A percentile compares a stretch with the other conserved stretches of the same genome.
Evolutionary conservation across 345 rosid genomes (phyloP).

Genomic region (Rhizophora mangle): DNA sequence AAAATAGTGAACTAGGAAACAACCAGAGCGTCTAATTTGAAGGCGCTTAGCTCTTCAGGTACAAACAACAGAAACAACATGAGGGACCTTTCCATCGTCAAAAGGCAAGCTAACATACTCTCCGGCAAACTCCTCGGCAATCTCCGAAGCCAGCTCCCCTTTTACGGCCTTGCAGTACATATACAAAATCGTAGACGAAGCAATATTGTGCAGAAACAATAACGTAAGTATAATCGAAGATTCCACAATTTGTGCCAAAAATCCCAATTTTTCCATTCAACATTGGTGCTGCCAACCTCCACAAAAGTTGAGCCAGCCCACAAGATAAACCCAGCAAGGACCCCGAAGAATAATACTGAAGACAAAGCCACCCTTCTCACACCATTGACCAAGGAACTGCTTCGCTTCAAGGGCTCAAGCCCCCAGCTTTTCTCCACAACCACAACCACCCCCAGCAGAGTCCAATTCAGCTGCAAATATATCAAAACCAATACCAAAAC

Average conservation of each 20-base stretch:
- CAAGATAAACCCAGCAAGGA: constrained; percentile 22
- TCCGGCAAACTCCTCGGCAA: constrained; percentile 64
- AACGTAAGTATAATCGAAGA: constrained; percentile 34
- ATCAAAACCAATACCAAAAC: constrained; percentile 17
- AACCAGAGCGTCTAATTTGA: neutral
- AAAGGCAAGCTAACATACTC: constrained; percentile 75
- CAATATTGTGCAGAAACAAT: constrained; percentile 37
- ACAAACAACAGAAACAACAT: constrained; percentile 42
- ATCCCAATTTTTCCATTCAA: constrained; percentile 43
- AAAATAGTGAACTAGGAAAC: neutral
- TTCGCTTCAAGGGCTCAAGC: constrained; percentile 55
- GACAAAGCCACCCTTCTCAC: constrained; percentile 42
- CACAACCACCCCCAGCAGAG: constrained; percentile 44
- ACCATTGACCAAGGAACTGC: constrained; percentile 46
- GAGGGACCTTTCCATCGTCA: constrained; percentile 67
- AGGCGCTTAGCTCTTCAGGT: constrained; percentile 12
- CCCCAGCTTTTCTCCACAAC: constrained; percentile 76
- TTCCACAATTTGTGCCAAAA: constrained; percentile 45
- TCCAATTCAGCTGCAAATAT: constrained; percentile 47
- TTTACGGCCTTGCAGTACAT: constrained; percentile 63
- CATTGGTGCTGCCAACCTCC: neutral
- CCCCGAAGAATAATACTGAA: constrained; percentile 30
- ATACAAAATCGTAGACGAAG: constrained; percentile 56
- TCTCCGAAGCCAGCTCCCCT: constrained; percentile 70
- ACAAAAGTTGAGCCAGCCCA: constrained; percentile 24